A percentile compares a stretch with the other conserved stretches of the same genome.
phyloP scores from a whole-genome alignment of 257 asterid genomes.

The Fraxinus pennsylvanica region DNA sequence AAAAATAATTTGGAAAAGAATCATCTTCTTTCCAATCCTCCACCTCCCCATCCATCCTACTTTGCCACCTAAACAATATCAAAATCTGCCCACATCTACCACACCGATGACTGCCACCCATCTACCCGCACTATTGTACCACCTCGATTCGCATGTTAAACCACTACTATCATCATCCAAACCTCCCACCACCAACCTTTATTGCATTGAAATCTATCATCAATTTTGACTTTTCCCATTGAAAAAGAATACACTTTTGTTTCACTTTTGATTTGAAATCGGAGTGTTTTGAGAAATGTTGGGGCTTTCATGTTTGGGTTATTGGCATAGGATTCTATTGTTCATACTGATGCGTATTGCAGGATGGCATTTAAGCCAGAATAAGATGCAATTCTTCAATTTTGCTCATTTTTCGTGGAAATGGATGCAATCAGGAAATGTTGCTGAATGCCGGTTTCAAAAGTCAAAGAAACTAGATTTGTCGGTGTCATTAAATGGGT shows the following conservation, averaged over 20 bases:
- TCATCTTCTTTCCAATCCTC: no score
- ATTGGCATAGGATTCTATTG: constrained; percentile 79
- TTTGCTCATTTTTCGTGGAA: constrained; percentile 88
- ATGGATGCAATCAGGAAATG: constrained; percentile 53
- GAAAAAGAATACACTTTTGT: constrained; percentile 13
- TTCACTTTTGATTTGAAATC: constrained; percentile 19
- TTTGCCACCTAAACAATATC: no score
- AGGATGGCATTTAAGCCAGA: constrained; percentile 96
- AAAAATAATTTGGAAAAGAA: no score
- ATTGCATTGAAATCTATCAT: constrained; percentile 25
- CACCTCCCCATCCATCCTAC: no score
- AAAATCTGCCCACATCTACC: no score
- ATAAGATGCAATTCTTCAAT: constrained; percentile 91
- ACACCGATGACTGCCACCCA: no score
- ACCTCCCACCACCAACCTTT: constrained; percentile 4
- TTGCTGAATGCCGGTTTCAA: constrained; percentile 70
- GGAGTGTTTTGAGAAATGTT: constrained; percentile 43
- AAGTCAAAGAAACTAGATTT: constrained; percentile 60
- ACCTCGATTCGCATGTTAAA: neutral
- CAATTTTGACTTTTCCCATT: constrained; percentile 10
- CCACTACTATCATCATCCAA: constrained; percentile 34
- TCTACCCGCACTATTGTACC: no score
- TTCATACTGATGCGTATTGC: constrained; percentile 97
- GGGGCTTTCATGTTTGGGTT: constrained; percentile 87
- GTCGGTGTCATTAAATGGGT: constrained; percentile 85